Evolutionary conservation across 2,329 filamentous ascomycete species (phyloP).

Genomic region (Dendryphion nanum): DNA sequence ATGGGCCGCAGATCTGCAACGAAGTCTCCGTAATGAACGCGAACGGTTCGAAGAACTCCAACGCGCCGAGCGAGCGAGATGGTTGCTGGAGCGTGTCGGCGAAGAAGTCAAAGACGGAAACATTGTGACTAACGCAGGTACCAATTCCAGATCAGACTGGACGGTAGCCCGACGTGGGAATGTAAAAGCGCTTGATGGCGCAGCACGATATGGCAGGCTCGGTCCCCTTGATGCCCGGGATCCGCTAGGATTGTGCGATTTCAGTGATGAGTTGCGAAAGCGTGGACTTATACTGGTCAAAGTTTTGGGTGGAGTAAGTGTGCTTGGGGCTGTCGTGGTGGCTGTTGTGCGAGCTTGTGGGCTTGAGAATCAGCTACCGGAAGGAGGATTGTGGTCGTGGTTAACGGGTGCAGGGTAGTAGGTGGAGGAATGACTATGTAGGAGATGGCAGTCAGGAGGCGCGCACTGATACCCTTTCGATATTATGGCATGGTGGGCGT

Average conservation of each 20-base stretch:
- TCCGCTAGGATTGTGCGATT: constrained; percentile 73
- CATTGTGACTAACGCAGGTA: constrained; percentile 24
- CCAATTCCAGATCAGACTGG: constrained; percentile 31
- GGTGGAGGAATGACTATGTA: no score
- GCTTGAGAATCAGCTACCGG: constrained; percentile 25
- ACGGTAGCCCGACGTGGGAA: constrained; percentile 28
- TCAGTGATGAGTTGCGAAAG: constrained; percentile 64
- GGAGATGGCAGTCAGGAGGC: no score
- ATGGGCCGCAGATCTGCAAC: constrained; percentile 80
- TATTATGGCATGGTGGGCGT: no score
- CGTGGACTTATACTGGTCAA: constrained; percentile 69
- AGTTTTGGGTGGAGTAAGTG: constrained; percentile 69
- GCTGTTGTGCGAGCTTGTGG: constrained; percentile 38
- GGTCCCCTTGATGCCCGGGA: constrained; percentile 60
- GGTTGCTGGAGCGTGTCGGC: constrained; percentile 69
- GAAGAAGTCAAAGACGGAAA: constrained; percentile 53
- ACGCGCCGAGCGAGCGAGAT: constrained; percentile 62
- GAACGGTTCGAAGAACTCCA: constrained; percentile 63
- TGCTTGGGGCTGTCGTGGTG: constrained; percentile 70
- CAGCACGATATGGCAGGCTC: constrained; percentile 18
- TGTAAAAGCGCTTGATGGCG: constrained; percentile 25
- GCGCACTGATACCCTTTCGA: no score
- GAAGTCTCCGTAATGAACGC: constrained; percentile 71
- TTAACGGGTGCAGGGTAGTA: constrained; percentile 1
- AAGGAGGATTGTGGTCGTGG: constrained; percentile 25